A percentile compares a stretch with the other conserved stretches of the same genome.
Evolutionary conservation across 345 rosid species (phyloP).

Genomic region (Eucalyptus lansdowneana): DNA sequence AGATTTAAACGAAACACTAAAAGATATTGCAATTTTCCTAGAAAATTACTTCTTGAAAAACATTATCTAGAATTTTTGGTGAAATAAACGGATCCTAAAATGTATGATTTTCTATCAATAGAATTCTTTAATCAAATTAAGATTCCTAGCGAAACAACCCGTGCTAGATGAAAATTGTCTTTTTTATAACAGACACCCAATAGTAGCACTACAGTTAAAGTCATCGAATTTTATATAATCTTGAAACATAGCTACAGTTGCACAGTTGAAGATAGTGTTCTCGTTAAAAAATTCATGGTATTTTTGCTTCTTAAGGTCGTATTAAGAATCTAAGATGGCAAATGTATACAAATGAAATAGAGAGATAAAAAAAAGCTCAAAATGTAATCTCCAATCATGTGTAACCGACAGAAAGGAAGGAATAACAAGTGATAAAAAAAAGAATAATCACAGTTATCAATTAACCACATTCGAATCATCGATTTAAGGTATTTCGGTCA

Average conservation of each 20-base stretch:
- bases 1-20: rapidly evolving
- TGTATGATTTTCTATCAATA: background rate
- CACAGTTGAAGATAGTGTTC: background rate
- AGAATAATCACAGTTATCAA: background rate
- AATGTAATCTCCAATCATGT: background rate
- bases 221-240: background rate
- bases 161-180: background rate
- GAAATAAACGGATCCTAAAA: background rate
- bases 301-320: background rate
- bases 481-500: background rate
- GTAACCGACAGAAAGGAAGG: background rate
- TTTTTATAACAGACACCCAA: background rate
- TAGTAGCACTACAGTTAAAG: background rate
- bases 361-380: background rate
- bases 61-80: too few species aligned
- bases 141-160: background rate
- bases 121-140: background rate
- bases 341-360: background rate
- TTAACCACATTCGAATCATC: background rate
- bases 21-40: too few species aligned
- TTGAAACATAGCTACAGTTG: background rate
- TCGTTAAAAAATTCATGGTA: background rate
- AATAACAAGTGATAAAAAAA: background rate
- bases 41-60: too few species aligned
- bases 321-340: background rate